Percentiles rank a stretch among this genome's conserved stretches.
Conservation (phyloP, 306 rosid species). For the Gastrolobium villosum region DNA sequence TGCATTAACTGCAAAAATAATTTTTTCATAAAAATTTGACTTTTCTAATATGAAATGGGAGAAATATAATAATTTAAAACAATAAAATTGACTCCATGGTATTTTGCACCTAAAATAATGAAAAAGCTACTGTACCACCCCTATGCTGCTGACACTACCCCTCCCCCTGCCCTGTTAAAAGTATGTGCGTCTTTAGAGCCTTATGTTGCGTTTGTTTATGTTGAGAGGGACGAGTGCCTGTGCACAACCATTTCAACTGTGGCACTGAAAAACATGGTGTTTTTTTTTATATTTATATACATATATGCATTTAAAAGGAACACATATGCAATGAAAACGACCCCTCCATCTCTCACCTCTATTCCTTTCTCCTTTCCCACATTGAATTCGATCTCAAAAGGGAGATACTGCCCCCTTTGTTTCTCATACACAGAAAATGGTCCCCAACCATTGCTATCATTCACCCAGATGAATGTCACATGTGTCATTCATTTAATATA, state of each 20-base stretch:
- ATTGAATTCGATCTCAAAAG: constrained; percentile 29
- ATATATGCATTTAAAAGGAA: constrained; percentile 57
- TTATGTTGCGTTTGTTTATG: constrained; percentile 55
- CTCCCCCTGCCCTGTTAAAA: constrained; percentile 42
- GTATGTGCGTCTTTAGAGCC: constrained; percentile 48
- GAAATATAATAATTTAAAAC: neutral
- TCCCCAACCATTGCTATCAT: constrained; percentile 46
- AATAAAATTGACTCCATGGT: constrained; percentile 9
- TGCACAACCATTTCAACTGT: constrained; percentile 67
- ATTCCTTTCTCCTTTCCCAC: constrained; percentile 23
- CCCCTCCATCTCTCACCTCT: constrained; percentile 58
- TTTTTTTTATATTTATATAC: neutral
- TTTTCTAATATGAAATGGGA: too few relatives aligned
- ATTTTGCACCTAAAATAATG: constrained; percentile 44
- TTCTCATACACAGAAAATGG: constrained; percentile 36
- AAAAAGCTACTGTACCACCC: constrained; percentile 39
- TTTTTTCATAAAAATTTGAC: too few relatives aligned
- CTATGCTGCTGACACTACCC: constrained; percentile 52
- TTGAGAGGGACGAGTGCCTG: constrained; percentile 83
- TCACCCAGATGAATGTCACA: constrained; percentile 55
- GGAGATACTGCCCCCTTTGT: neutral
- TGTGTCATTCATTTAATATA: constrained; percentile 49
- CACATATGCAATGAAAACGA: constrained; percentile 76
- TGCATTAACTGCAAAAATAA: too few relatives aligned
- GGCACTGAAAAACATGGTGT: constrained; percentile 98